These are phyloP conservation scores for Suillus discolor DNA, from an alignment of 768 basidiomycete species.

Conservation along the genomic window DNA sequence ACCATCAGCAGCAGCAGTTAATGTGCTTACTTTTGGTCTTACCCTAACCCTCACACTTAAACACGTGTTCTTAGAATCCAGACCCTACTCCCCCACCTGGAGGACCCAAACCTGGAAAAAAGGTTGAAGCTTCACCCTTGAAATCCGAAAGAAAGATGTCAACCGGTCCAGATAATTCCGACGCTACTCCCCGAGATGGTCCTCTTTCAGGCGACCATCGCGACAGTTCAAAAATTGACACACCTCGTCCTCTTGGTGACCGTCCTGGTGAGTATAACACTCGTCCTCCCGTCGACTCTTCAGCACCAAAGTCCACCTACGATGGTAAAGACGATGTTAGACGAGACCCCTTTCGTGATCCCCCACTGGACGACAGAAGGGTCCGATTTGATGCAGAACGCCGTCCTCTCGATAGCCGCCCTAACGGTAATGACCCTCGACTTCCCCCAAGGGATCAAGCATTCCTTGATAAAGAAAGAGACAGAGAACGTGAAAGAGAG, in stretches of 20 bases:
- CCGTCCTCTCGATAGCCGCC: slow-evolving; percentile 16
- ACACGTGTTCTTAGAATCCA: slow-evolving; percentile 19
- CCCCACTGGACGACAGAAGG: slow-evolving; percentile 34
- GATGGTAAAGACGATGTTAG: slow-evolving; percentile 34
- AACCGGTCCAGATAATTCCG: slow-evolving; percentile 16
- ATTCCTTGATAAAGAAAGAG: slow-evolving; percentile 36
- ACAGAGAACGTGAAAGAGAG: slow-evolving; percentile 34
- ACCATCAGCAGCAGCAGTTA: slow-evolving; percentile 11
- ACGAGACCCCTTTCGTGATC: slow-evolving; percentile 27
- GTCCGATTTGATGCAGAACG: slow-evolving; percentile 27
- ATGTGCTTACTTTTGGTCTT: slow-evolving; percentile 33
- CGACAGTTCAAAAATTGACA: slow-evolving; percentile 17
- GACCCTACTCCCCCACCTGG: slow-evolving; percentile 28
- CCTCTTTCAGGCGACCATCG: slow-evolving; percentile 9
- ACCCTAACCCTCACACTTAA: slow-evolving; percentile 6
- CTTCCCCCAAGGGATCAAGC: slow-evolving; percentile 33
- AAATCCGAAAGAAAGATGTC: slow-evolving; percentile 14
- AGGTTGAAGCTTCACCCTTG: slow-evolving; percentile 1
- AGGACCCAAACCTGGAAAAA: slow-evolving; percentile 25
- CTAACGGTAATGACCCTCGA: slow-evolving; percentile 20
- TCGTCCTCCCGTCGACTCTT: slow-evolving; percentile 24
- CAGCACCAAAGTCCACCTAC: slow-evolving; percentile 24
- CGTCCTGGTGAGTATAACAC: slow-evolving; percentile 33
- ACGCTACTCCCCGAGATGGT: slow-evolving; percentile 12
- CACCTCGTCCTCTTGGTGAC: slow-evolving; percentile 18